These are phyloP conservation scores for Penicillium sp. DNA, from an alignment of 2,329 filamentous ascomycete genomes.

Conservation along the genomic window DNA sequence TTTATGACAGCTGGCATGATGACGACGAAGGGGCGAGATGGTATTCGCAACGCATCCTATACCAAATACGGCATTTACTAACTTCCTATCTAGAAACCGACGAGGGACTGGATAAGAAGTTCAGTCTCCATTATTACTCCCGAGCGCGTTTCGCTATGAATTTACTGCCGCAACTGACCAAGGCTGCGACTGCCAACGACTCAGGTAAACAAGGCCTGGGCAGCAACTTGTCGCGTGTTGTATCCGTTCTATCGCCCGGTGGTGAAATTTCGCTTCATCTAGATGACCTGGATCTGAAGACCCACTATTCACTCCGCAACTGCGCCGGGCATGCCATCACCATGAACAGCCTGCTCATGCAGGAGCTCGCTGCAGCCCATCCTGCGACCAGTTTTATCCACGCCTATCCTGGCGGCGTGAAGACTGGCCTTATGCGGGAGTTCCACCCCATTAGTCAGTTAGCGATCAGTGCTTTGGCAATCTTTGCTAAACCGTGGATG, in stretches of 20 bases:
- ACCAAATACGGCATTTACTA: neutral
- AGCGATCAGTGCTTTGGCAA: constrained; percentile 3
- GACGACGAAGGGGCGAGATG: constrained; percentile 15
- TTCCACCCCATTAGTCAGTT: constrained; percentile 6
- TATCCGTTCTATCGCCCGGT: constrained; percentile 16
- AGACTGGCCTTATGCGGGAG: constrained; percentile 13
- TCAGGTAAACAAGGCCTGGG: neutral
- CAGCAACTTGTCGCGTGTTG: constrained; percentile 12
- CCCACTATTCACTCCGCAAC: constrained; percentile 12
- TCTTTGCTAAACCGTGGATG: constrained; percentile 8
- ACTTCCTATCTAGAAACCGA: constrained; percentile 24
- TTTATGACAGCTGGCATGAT: constrained; percentile 30
- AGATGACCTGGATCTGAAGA: constrained; percentile 16
- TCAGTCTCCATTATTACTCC: constrained; percentile 33
- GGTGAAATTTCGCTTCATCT: constrained; percentile 12
- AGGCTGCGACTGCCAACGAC: constrained; percentile 1
- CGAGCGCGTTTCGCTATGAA: constrained; percentile 37
- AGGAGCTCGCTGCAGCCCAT: constrained; percentile 47
- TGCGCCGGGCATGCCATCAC: constrained; percentile 16
- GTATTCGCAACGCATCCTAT: constrained; percentile 3
- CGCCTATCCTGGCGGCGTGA: constrained; percentile 48
- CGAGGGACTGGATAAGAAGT: constrained; percentile 33
- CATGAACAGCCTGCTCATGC: constrained; percentile 21
- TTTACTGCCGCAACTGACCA: constrained; percentile 28
- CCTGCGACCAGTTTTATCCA: constrained; percentile 53